phyloP scores from a whole-genome alignment of 805 yeast genomes.

The Starmerella apis region DNA sequence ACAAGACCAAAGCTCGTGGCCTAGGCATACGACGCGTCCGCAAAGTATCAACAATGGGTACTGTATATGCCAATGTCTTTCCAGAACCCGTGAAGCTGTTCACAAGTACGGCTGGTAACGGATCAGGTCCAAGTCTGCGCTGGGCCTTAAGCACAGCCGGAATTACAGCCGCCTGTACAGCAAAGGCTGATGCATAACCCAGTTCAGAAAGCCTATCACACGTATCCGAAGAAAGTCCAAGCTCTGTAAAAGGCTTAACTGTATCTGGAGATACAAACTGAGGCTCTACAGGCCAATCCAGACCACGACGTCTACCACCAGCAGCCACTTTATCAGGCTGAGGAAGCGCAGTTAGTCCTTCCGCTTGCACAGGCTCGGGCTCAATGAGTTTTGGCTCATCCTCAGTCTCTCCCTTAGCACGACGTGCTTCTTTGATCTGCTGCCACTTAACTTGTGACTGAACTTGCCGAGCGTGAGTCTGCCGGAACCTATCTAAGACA shows the following conservation, averaged over 20 bases:
- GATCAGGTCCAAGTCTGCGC: conserved; percentile 30
- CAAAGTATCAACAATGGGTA: conserved; percentile 70
- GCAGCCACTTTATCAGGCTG: conserved; percentile 47
- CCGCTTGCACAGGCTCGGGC: conserved; percentile 19
- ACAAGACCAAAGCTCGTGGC: conserved; percentile 63
- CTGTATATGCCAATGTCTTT: conserved; percentile 77
- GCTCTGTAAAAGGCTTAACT: conserved; percentile 41
- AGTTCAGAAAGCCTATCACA: conserved; percentile 39
- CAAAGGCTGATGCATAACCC: conserved; percentile 52
- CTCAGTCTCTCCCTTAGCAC: conserved; percentile 2
- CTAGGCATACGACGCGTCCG: conserved; percentile 54
- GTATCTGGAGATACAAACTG: conserved; percentile 42
- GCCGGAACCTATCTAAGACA: conserved; percentile 19
- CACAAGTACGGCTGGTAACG: conserved; percentile 54
- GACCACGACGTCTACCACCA: conserved; percentile 36
- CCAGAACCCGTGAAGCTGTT: conserved; percentile 97
- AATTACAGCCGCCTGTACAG: conserved; percentile 64
- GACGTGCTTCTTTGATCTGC: conserved; percentile 1
- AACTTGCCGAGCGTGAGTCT: conserved; percentile 14
- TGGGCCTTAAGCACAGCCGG: conserved; percentile 42
- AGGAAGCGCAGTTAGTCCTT: conserved; percentile 60
- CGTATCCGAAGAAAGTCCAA: conserved; percentile 39
- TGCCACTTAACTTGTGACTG: background rate
- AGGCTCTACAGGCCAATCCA: conserved; percentile 60
- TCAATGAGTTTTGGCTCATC: conserved; percentile 14